Evolutionary conservation across 805 yeast genomes (phyloP).

Genomic region (Lachancea nothofagi): DNA sequence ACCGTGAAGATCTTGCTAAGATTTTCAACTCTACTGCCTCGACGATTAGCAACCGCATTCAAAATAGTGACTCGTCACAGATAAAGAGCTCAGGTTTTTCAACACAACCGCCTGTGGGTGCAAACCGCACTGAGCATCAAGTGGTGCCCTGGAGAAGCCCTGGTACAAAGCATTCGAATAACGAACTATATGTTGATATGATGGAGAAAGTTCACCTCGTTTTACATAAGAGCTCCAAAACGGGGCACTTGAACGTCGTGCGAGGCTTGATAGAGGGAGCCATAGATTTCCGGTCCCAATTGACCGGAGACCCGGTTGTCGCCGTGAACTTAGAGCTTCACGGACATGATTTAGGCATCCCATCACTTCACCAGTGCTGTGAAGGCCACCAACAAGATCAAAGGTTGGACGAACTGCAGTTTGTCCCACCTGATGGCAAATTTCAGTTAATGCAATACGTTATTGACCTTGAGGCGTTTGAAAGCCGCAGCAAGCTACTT

Average conservation of each 20-base stretch:
- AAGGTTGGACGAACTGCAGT: slow-evolving; percentile 51
- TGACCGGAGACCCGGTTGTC: slow-evolving; percentile 76
- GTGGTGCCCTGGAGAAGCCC: slow-evolving; percentile 73
- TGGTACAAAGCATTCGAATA: slow-evolving; percentile 64
- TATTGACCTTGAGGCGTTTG: slow-evolving; percentile 41
- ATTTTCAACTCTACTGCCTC: slow-evolving; percentile 36
- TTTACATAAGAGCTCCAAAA: slow-evolving; percentile 22
- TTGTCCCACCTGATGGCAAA: slow-evolving; percentile 87
- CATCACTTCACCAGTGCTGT: slow-evolving; percentile 70
- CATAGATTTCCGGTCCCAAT: slow-evolving; percentile 55
- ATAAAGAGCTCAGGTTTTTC: slow-evolving; percentile 11
- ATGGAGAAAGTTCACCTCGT: slow-evolving; percentile 59
- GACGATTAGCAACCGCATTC: slow-evolving; percentile 13
- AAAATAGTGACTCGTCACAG: slow-evolving; percentile 20
- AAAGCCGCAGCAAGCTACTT: slow-evolving; percentile 5
- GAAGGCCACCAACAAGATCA: slow-evolving; percentile 33
- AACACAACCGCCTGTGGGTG: slow-evolving; percentile 11
- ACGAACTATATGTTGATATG: slow-evolving; percentile 83
- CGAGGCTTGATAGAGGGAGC: slow-evolving; percentile 52
- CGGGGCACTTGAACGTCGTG: slow-evolving; percentile 12
- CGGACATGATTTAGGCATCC: slow-evolving; percentile 46
- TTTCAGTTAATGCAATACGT: slow-evolving; percentile 58
- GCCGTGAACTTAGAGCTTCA: slow-evolving; percentile 47
- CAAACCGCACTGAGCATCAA: slow-evolving; percentile 21
- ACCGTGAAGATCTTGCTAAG: slow-evolving; percentile 31